Evolutionary conservation across 2,329 filamentous ascomycete species (phyloP), one percentile per base, ranked within the genome.

Genomic region (Sporothrix euskadiensis): DNA sequence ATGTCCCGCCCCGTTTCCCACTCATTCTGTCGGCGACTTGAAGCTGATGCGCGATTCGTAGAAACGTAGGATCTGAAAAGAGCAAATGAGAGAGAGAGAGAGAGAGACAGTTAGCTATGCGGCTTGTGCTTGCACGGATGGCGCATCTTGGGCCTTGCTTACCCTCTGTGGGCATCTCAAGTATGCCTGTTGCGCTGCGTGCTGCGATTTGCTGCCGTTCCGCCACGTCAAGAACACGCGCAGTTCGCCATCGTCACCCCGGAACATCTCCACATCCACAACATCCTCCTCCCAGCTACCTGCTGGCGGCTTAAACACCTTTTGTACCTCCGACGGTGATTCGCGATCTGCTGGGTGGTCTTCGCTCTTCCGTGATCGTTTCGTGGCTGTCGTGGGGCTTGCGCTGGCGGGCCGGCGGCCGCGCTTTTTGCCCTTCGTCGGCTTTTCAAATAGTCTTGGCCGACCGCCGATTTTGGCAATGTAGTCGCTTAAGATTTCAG

Each of bases 211-310:
- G 66, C 88, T 84, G 9, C 89, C 89, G 74, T 91, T 89, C 77
- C 89, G 90, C 92, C 93, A 95, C 14, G 89, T 88, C 44, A 94
- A 82, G 77, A 91, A 93, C 0, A 92, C 91, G 44, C 89, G 85
- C 16, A 93, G 83, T 74, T 85, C 86, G 22, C 86, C 87, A 4
- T 87, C 83, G 69, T 87, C 86, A 76, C 93, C 90, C 77, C 93
- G 88, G 73, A 92, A 91, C 0, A 91, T 92, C 76, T 94, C 92
- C 44, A 96, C 90, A 1, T 84, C 84, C 26, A 87, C 85, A 32
- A 95, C 88, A 2, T 92, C 85, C 12, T 93, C 88, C 76, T 96
- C 93, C 93, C 93, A 96, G 44, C 87, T 90, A 8, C 92, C 92
- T 1, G 87, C 84, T 0, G 93, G 93, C 1, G 91, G 90, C 73